phyloP scores from a whole-genome alignment of 1,139 yeast genomes.

The Candida sp. region DNA sequence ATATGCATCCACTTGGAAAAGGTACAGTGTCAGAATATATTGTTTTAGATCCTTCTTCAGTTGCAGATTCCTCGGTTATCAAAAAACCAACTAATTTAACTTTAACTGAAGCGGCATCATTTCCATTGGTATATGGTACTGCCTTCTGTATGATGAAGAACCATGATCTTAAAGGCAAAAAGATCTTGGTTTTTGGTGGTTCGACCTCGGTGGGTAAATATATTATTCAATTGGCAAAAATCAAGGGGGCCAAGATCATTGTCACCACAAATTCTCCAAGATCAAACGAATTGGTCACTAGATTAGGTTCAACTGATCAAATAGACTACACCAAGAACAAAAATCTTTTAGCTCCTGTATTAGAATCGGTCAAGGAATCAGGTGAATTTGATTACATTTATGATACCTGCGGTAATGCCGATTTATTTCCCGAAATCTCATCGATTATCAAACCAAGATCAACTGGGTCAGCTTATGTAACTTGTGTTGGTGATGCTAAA shows the following conservation, averaged over 20 bases:
- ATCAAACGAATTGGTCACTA: constrained; percentile 36
- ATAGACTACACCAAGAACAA: constrained; percentile 46
- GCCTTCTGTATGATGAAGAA: constrained; percentile 55
- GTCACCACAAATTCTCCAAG: constrained; percentile 35
- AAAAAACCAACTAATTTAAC: constrained; percentile 47
- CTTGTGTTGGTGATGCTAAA: constrained; percentile 49
- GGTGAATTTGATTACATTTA: constrained; percentile 26
- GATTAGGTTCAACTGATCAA: constrained; percentile 49
- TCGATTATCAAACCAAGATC: constrained; percentile 35
- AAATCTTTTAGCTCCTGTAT: constrained; percentile 17
- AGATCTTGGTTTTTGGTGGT: constrained; percentile 66
- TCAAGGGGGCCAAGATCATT: constrained; percentile 42
- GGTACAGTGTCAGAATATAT: constrained; percentile 51
- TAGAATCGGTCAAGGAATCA: constrained; percentile 19
- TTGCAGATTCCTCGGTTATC: constrained; percentile 33
- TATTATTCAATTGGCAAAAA: constrained; percentile 55
- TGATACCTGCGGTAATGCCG: constrained; percentile 28
- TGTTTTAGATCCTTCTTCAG: constrained; percentile 40
- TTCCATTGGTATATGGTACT: constrained; percentile 57
- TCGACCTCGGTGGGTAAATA: constrained; percentile 70
- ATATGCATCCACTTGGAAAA: constrained; percentile 37
- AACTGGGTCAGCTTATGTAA: constrained; percentile 22
- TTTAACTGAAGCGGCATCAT: constrained; percentile 54
- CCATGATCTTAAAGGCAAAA: constrained; percentile 9
- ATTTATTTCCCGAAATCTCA: constrained; percentile 17